Evolutionary conservation across 805 yeast genomes (phyloP), one percentile per base, ranked within the genome.

Genomic region (Metschnikowia koreensis): DNA sequence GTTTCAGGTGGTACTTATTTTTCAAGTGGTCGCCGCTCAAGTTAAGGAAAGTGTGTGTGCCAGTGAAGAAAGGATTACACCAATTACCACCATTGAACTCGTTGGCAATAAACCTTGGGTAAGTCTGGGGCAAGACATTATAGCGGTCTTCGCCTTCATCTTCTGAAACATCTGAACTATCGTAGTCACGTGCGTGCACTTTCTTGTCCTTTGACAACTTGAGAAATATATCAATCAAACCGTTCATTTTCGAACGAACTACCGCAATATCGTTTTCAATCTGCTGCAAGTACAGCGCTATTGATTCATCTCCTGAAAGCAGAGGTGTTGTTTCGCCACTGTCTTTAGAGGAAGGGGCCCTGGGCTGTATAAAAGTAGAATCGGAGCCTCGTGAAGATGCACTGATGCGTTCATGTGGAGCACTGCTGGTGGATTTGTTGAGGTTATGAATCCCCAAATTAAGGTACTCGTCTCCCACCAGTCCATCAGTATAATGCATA

Each of bases 71-170:
- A 27, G 88, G 89, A 60, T 86, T 86, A 44, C 81, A 79, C 86
- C 91, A 87, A 54, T 84, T 83, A n/a, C 92, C 93, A 15, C 91
- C 93, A 58, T 83, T 83, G 64, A 83, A 87, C 49, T 80, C 81
- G 29, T 83, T 82, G 40, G 78, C 74, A 16, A 87, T 67, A 60
- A 87, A 84, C 53, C 94, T 74, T 8, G 94, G 91, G 56, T 83
- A 81, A 1, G 84, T 69, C 62, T 86, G 86, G 0, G 93, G 94
- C 36, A 85, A 54, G 13, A 67, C 47, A 44, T 73, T 67, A 54
- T 60, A 66, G 22, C 77, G 55, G 34, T 69, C 73, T 46, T 66
- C 69, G 6, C 75, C 66, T 38, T 61, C 66, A 12, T 60, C 66
- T n/a, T 68, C 74, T 0, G 74, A 67, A 6, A 60, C 65, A 51